These are phyloP conservation scores for Meyerozyma sp. DNA, from an alignment of 1,139 yeast species.

Conservation along the genomic window DNA sequence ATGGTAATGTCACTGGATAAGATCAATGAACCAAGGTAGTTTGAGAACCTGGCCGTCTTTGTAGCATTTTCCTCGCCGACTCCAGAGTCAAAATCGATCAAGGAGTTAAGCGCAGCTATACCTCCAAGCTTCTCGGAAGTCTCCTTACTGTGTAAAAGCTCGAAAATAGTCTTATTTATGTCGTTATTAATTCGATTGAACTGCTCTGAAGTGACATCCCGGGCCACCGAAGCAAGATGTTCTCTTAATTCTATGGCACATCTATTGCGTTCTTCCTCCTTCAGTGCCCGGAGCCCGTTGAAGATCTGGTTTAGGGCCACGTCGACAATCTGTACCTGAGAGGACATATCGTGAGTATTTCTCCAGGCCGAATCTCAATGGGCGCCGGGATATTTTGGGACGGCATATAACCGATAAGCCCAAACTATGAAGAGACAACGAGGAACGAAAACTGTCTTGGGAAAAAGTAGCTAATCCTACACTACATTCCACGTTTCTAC, in stretches of 20 bases:
- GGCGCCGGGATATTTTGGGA: background rate
- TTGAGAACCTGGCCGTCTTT: constrained; percentile 86
- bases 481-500: background rate
- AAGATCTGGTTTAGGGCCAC: constrained; percentile 51
- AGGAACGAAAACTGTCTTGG: too few species aligned
- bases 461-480: background rate
- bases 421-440: background rate
- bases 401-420: background rate
- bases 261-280: constrained; percentile 47
- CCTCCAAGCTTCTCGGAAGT: constrained; percentile 80
- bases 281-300: constrained; percentile 44
- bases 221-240: constrained; percentile 63
- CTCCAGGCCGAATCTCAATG: background rate
- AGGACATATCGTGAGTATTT: constrained; percentile 8
- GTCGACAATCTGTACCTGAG: constrained; percentile 37
- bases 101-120: constrained; percentile 80
- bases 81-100: constrained; percentile 70
- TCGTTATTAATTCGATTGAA: constrained; percentile 78
- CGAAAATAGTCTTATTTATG: constrained; percentile 83
- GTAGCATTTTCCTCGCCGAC: constrained; percentile 74
- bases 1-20: constrained; percentile 80
- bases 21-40: constrained; percentile 74
- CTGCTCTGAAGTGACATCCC: constrained; percentile 75
- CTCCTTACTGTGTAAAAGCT: constrained; percentile 72
- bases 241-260: constrained; percentile 65